Evolutionary conservation across 768 basidiomycete genomes (phyloP).

Genomic region (Termitomyces sp.): DNA sequence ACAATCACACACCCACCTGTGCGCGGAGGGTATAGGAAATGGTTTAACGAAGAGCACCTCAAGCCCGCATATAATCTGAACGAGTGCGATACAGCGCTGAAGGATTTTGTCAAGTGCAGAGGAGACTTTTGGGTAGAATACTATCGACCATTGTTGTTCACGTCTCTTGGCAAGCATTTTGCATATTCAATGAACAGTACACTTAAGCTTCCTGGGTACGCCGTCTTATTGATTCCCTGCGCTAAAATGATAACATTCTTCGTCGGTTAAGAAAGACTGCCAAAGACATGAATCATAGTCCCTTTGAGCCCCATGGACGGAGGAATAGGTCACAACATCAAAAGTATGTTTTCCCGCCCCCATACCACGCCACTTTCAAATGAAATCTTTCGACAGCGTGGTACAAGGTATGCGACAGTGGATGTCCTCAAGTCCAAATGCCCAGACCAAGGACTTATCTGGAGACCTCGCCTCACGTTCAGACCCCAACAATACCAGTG

Average conservation of each 20-base stretch:
- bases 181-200: conserved; percentile 93
- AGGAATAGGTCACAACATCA: conserved; percentile 28
- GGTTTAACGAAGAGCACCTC: conserved; percentile 76
- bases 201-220: conserved; percentile 75
- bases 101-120: conserved; percentile 50
- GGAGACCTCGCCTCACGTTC: conserved; percentile 30
- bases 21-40: conserved; percentile 74
- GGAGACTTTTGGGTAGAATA: conserved; percentile 88
- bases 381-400: conserved; percentile 34
- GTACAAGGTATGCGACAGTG: conserved; percentile 77
- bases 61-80: conserved; percentile 60
- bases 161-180: conserved; percentile 82
- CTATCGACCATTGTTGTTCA: conserved; percentile 81
- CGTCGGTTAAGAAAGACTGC: conserved; percentile 54
- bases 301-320: conserved; percentile 62
- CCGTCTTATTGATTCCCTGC: not conserved
- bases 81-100: conserved; percentile 58
- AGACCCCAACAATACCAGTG: conserved; percentile 25
- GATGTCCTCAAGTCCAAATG: conserved; percentile 54
- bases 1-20: conserved; percentile 42
- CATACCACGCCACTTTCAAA: too few species aligned
- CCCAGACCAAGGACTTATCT: conserved; percentile 33
- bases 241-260: not conserved
- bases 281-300: conserved; percentile 64
- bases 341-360: conserved; percentile 16